A percentile compares a stretch with the other conserved stretches of the same genome.
phyloP scores from a whole-genome alignment of 176 grass and related monocot genomes.

The Rhynchospora breviuscula region DNA sequence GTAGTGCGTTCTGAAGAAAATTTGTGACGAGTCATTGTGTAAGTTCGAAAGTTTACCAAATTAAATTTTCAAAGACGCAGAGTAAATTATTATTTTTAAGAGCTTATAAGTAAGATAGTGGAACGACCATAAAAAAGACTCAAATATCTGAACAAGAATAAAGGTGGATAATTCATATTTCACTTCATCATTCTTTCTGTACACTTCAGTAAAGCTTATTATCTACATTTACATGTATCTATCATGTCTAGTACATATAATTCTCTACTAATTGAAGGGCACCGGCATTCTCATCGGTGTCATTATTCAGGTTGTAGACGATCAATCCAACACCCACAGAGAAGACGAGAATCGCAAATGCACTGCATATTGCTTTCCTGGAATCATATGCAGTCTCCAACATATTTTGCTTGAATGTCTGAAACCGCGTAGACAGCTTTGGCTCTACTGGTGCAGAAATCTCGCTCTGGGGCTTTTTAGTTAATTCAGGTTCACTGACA shows the following conservation, averaged over 20 bases:
- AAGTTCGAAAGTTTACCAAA: neutral
- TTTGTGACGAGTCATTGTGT: neutral
- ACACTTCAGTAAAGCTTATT: neutral
- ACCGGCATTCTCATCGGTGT: neutral
- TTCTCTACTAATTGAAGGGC: neutral
- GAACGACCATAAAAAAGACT: neutral
- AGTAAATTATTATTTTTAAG: neutral
- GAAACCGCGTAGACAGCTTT: neutral
- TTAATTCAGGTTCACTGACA: constrained; percentile 1
- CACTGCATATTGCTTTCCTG: constrained; percentile 8
- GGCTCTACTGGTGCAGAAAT: neutral
- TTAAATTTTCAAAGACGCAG: neutral
- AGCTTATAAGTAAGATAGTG: neutral
- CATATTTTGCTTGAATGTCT: constrained; percentile 2
- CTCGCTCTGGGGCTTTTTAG: neutral
- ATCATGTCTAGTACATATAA: neutral
- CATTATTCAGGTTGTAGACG: neutral
- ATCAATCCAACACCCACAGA: constrained; percentile 25
- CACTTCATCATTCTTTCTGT: neutral
- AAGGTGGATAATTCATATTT: neutral
- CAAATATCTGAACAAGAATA: neutral
- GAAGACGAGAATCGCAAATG: constrained; percentile 12
- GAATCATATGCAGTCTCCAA: neutral
- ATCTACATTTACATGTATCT: neutral
- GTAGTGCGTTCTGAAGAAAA: neutral